Percentiles rank a stretch among this genome's conserved stretches.
Conservation (phyloP, 2,329 filamentous ascomycete species). For the Dothistroma pini region DNA sequence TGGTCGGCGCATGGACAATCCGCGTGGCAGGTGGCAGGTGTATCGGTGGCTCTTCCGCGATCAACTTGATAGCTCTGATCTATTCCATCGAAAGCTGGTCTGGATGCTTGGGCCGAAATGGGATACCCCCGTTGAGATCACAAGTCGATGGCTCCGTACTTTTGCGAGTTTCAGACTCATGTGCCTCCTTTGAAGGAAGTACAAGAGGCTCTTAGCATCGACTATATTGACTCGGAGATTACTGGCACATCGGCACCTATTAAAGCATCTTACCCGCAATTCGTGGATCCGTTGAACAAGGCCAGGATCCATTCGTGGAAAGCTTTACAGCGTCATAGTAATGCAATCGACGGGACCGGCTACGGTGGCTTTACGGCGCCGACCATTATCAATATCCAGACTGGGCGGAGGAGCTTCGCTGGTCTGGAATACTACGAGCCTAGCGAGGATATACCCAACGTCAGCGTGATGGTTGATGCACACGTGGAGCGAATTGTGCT, state of each 20-base stretch:
- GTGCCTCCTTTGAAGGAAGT: not conserved
- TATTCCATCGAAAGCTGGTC: conserved; percentile 25
- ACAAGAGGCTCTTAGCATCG: conserved; percentile 1
- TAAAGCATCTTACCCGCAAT: conserved; percentile 33
- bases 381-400: conserved; percentile 9
- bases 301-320: conserved; percentile 19
- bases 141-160: conserved; percentile 8
- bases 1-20: conserved; percentile 21
- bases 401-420: conserved; percentile 22
- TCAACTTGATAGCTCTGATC: conserved; percentile 36
- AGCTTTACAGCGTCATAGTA: not conserved
- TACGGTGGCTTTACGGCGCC: conserved; percentile 12
- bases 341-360: conserved; percentile 8
- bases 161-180: conserved; percentile 7
- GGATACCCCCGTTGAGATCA: conserved; percentile 36
- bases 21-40: conserved; percentile 40
- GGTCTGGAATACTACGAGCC: conserved; percentile 24
- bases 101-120: conserved; percentile 34
- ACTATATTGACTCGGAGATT: conserved; percentile 25
- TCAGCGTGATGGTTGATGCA: conserved; percentile 38
- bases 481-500: conserved; percentile 47
- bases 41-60: conserved; percentile 39
- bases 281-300: conserved; percentile 5
- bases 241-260: conserved; percentile 34
- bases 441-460: conserved; percentile 26